Percentiles rank a stretch among this genome's conserved stretches.
phyloP scores from a whole-genome alignment of 495 filamentous ascomycete species.

The Pseudoneurospora amorphoporcata region DNA sequence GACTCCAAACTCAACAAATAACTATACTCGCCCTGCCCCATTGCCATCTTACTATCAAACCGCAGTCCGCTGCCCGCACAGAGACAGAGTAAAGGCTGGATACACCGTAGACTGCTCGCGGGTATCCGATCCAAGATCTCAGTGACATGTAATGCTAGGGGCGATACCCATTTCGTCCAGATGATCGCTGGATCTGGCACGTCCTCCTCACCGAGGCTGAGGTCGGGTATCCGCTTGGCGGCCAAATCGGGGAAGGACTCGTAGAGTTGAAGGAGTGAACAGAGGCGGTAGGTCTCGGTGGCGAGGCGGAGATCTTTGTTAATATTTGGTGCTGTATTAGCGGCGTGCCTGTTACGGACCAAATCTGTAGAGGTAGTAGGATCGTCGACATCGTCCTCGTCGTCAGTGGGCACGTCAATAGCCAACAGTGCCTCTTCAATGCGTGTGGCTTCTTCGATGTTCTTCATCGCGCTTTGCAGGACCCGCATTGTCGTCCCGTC shows the following conservation, averaged over 20 bases:
- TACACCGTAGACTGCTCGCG: conserved; percentile 15
- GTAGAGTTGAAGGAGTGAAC: conserved; percentile 23
- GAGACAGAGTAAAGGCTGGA: conserved; percentile 24
- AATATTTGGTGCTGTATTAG: not conserved
- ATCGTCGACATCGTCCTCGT: not conserved
- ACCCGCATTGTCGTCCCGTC: conserved; percentile 18
- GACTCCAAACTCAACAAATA: conserved; percentile 11
- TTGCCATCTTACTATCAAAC: conserved; percentile 15
- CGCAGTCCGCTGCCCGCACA: conserved; percentile 24
- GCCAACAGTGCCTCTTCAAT: conserved; percentile 17
- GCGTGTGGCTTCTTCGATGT: conserved; percentile 20
- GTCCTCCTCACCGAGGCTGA: not conserved
- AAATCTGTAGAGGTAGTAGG: not conserved
- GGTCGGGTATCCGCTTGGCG: conserved; percentile 12
- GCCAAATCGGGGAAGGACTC: conserved; percentile 23
- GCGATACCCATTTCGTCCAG: conserved; percentile 18
- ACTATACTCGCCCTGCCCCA: conserved; percentile 6
- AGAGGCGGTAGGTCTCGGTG: conserved; percentile 23
- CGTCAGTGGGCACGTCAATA: conserved; percentile 2
- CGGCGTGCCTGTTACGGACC: not conserved
- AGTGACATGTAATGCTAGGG: conserved; percentile 18
- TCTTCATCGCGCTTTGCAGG: conserved; percentile 21
- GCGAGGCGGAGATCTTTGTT: conserved; percentile 9
- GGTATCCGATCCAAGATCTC: conserved; percentile 16
- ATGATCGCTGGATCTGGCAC: conserved; percentile 3